Conservation (phyloP, 257 asterid species). For the Haberlea rhodopensis region DNA sequence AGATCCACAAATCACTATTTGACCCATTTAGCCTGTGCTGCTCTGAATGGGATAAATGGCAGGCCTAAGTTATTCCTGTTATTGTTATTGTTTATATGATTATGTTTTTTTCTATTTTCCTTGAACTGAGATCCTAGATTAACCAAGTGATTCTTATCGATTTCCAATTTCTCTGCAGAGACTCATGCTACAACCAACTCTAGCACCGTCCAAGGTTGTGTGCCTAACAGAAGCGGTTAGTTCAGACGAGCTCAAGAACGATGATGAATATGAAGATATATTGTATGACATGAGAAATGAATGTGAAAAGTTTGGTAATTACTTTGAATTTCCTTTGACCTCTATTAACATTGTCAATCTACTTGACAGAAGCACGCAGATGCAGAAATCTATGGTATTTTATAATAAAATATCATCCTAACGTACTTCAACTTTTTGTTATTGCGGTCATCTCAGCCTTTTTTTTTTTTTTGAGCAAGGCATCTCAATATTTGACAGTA, state of each 20-base stretch:
- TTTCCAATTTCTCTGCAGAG: background rate
- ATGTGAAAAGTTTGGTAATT: slow-evolving; percentile 64
- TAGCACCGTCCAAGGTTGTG: slow-evolving; percentile 54
- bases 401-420: background rate
- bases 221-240: slow-evolving; percentile 68
- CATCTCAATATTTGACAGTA: slow-evolving; percentile 16
- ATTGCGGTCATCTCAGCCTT: slow-evolving; percentile 5
- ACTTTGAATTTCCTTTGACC: slow-evolving; percentile 4
- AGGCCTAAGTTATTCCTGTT: background rate
- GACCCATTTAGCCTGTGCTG: no score
- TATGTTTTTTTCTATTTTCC: background rate
- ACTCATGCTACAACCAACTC: background rate
- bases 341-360: background rate
- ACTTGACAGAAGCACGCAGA: background rate
- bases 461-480: slow-evolving; percentile 6
- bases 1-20: no score
- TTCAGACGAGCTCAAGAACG: slow-evolving; percentile 54
- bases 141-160: background rate
- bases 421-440: background rate
- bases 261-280: slow-evolving; percentile 60
- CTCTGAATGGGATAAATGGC: no score
- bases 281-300: slow-evolving; percentile 66
- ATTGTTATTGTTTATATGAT: background rate
- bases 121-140: slow-evolving; percentile 23
- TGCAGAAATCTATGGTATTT: background rate